phyloP scores from a whole-genome alignment of 495 filamentous ascomycete genomes.

The Schizothecium vesticola region DNA sequence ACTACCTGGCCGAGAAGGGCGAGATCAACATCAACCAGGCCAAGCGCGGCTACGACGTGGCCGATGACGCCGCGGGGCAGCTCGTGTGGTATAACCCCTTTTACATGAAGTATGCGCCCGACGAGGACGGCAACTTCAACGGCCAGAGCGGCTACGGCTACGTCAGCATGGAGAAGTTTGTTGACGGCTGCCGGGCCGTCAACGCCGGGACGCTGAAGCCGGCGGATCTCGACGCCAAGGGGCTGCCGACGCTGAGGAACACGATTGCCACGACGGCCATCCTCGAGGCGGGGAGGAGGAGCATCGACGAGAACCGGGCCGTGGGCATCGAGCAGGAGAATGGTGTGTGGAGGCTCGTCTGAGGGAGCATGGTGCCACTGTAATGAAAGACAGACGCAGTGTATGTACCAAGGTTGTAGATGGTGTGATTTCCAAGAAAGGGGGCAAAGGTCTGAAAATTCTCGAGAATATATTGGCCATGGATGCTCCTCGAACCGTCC shows the following conservation, averaged over 20 bases:
- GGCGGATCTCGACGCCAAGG: constrained; percentile 69
- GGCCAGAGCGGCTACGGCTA: constrained; percentile 92
- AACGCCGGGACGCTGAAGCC: constrained; percentile 67
- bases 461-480: not conserved
- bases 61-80: constrained; percentile 63
- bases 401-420: not conserved
- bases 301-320: constrained; percentile 72
- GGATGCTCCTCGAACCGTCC: not conserved
- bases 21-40: constrained; percentile 90
- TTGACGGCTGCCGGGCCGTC: constrained; percentile 75
- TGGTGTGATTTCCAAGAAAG: not conserved
- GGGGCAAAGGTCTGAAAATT: not conserved
- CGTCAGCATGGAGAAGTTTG: constrained; percentile 91
- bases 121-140: constrained; percentile 89
- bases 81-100: constrained; percentile 89
- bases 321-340: constrained; percentile 63
- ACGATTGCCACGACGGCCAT: constrained; percentile 90
- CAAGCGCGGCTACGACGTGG: constrained; percentile 92
- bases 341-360: constrained; percentile 67
- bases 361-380: constrained; percentile 12
- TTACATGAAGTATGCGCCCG: constrained; percentile 94
- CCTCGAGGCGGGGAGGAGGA: constrained; percentile 74
- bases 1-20: constrained; percentile 77
- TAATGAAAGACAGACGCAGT: not conserved
- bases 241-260: constrained; percentile 78